Conservation (phyloP, 148 eudicot genomes). For the Suaeda aralocaspica region DNA sequence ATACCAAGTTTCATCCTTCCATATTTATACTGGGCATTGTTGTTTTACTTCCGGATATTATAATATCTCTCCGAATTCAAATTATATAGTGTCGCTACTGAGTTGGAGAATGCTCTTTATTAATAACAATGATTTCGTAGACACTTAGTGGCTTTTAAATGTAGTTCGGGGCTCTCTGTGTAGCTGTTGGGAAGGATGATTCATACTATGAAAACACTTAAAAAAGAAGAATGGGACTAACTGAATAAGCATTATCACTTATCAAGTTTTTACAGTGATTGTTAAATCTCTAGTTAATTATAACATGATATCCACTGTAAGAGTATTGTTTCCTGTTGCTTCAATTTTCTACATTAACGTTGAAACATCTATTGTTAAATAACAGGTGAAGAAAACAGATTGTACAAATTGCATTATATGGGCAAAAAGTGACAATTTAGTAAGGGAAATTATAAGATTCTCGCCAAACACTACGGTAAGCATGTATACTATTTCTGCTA, state of each 20-base stretch:
- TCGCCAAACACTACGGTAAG: conserved; percentile 55
- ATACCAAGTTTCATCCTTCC: not conserved
- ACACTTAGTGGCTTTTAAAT: not conserved
- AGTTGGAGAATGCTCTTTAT: not conserved
- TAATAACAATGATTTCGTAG: not conserved
- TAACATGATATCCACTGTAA: not conserved
- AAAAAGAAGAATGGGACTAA: not conserved
- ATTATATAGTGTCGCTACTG: not conserved
- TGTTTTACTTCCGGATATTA: not conserved
- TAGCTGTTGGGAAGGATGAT: not conserved
- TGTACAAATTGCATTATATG: conserved; percentile 87
- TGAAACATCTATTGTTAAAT: conserved; percentile 7
- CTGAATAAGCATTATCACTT: not conserved
- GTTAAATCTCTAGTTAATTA: not conserved
- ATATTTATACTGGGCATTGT: too few species aligned
- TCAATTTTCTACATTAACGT: not conserved
- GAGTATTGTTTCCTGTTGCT: not conserved
- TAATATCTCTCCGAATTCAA: not conserved
- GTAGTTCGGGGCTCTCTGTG: not conserved
- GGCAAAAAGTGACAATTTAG: conserved; percentile 90
- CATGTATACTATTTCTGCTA: not conserved
- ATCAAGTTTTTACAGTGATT: not conserved
- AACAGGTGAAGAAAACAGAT: conserved; percentile 61
- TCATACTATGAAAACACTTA: not conserved
- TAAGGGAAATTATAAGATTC: conserved; percentile 54